Conservation (phyloP, 1,284 basidiomycete genomes). For the Leccinum subatratum region DNA sequence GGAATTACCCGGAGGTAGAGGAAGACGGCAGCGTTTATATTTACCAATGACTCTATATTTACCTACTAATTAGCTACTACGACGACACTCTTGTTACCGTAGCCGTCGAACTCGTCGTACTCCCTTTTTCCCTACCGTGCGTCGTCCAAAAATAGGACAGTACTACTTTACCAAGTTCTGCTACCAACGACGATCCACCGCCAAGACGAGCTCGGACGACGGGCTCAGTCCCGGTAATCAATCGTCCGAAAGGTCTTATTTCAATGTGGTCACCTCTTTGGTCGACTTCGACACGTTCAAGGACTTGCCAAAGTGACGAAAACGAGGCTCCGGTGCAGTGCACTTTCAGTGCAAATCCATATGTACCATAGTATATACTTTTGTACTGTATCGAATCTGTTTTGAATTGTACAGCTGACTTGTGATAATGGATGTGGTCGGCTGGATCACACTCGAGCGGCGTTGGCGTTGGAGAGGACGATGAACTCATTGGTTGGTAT, state of each 20-base stretch:
- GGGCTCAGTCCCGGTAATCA: conserved; percentile 30
- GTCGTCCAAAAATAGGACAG: conserved; percentile 30
- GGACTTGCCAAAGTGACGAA: conserved; percentile 34
- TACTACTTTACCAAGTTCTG: conserved; percentile 48
- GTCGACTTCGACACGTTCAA: conserved; percentile 37
- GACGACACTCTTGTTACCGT: conserved; percentile 20
- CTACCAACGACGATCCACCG: conserved; percentile 41
- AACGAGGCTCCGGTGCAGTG: conserved; percentile 15
- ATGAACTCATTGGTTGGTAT: too few species aligned
- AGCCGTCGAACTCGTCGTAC: too few species aligned
- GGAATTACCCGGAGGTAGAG: conserved; percentile 18
- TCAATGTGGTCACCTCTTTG: conserved; percentile 23
- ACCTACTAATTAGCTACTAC: conserved; percentile 14
- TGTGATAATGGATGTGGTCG: too few species aligned
- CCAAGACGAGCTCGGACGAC: conserved; percentile 27
- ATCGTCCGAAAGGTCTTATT: too few species aligned
- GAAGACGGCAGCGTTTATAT: conserved; percentile 25
- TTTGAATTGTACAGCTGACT: too few species aligned
- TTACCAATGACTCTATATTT: background rate
- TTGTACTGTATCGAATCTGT: too few species aligned
- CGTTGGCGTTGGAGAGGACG: too few species aligned
- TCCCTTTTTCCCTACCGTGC: too few species aligned
- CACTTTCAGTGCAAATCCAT: conserved; percentile 48
- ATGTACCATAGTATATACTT: conserved; percentile 3
- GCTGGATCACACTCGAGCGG: too few species aligned